These are phyloP conservation scores for Beauveria brongniartii DNA, from an alignment of 2,329 filamentous ascomycete genomes.

Conservation along the genomic window DNA sequence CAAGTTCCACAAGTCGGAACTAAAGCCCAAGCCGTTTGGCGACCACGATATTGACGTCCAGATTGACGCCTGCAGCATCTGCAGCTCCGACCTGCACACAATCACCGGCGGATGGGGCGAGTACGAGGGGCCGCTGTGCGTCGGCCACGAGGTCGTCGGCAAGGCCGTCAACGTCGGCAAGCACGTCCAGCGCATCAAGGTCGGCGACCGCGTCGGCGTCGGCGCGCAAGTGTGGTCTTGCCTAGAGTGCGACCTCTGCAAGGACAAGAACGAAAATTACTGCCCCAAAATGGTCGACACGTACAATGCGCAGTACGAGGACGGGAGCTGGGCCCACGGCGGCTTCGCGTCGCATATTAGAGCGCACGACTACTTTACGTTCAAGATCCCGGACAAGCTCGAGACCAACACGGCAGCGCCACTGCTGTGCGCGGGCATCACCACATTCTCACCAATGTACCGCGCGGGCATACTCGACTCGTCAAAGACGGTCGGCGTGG, in stretches of 20 bases:
- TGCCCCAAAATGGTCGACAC: conserved; percentile 44
- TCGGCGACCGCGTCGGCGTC: conserved; percentile 58
- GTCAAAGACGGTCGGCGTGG: conserved; percentile 62
- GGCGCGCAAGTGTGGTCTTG: conserved; percentile 54
- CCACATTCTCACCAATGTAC: conserved; percentile 60
- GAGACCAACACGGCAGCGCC: conserved; percentile 48
- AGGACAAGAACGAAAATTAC: conserved; percentile 41
- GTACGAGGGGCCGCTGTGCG: conserved; percentile 39
- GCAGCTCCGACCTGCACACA: conserved; percentile 54
- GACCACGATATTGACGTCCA: conserved; percentile 50
- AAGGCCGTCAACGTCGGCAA: conserved; percentile 41
- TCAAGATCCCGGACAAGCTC: conserved; percentile 48
- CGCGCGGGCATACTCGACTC: conserved; percentile 55
- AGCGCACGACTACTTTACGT: conserved; percentile 49
- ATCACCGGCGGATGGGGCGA: conserved; percentile 49
- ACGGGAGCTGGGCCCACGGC: conserved; percentile 54
- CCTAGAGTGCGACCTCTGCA: conserved; percentile 40
- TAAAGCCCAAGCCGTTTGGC: conserved; percentile 31
- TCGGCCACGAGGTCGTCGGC: conserved; percentile 53
- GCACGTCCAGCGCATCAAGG: conserved; percentile 38
- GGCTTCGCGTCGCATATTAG: conserved; percentile 47
- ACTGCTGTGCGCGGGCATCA: conserved; percentile 72
- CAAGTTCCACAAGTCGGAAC: conserved; percentile 28
- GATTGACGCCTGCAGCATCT: conserved; percentile 60
- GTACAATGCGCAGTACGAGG: conserved; percentile 45